Percentiles rank a stretch among this genome's conserved stretches.
phyloP scores from a whole-genome alignment of 2,329 filamentous ascomycete species.

The Phaeoacremonium minimum region DNA sequence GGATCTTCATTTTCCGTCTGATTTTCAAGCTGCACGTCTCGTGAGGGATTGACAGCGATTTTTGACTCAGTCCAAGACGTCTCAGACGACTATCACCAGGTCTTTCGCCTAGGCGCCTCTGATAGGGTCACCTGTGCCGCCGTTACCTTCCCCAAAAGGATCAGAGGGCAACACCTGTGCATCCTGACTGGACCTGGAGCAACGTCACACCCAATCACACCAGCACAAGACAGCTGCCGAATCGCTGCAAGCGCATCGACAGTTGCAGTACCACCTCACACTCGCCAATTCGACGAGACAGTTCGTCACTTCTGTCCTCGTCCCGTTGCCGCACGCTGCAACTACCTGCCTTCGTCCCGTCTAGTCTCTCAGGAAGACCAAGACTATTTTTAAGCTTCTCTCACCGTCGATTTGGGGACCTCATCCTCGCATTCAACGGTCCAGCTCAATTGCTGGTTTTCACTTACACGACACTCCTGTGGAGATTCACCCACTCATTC shows the following conservation, averaged over 20 bases:
- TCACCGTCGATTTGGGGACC: neutral
- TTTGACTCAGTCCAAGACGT: neutral
- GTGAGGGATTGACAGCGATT: neutral
- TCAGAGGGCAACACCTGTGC: slow-evolving; percentile 4
- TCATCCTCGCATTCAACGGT: neutral
- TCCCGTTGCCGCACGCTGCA: too few species aligned
- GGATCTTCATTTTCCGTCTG: too few species aligned
- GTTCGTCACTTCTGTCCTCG: slow-evolving; percentile 3
- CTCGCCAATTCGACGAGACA: slow-evolving; percentile 5
- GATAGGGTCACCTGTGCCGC: slow-evolving; percentile 8
- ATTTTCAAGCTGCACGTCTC: neutral
- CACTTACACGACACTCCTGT: neutral
- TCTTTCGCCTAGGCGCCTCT: slow-evolving; percentile 5
- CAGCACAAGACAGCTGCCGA: slow-evolving; percentile 1
- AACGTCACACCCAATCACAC: slow-evolving; percentile 5
- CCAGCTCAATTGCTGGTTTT: neutral
- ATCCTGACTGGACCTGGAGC: slow-evolving; percentile 6
- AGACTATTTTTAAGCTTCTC: too few species aligned
- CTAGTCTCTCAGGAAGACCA: too few species aligned
- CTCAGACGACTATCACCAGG: neutral
- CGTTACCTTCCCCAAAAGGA: slow-evolving; percentile 6
- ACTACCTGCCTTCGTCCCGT: too few species aligned
- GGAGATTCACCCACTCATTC: neutral
- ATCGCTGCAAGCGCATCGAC: neutral
- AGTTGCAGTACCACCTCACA: slow-evolving; percentile 7